Conservation (phyloP, 73 alveolate genomes). For the Durusdinium trenchii region DNA sequence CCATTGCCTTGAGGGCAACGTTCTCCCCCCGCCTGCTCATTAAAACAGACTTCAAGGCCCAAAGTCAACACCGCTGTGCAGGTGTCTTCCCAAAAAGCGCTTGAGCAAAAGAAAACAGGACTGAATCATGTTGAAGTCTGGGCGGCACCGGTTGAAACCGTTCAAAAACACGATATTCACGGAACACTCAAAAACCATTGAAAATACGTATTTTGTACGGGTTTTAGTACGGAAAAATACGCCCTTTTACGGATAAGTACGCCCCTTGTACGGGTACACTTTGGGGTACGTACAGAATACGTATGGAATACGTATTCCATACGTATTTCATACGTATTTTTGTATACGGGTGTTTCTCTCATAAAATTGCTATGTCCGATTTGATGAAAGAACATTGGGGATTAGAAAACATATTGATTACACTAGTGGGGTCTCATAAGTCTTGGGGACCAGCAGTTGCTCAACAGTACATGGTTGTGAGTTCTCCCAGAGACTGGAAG, state of each 20-base stretch:
- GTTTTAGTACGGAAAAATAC: slow-evolving; percentile 37
- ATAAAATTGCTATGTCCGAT: neutral
- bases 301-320: neutral
- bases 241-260: neutral
- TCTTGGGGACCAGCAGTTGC: no score
- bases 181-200: neutral
- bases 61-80: neutral
- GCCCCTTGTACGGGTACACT: slow-evolving; percentile 10
- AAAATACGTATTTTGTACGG: slow-evolving; percentile 30
- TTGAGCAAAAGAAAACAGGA: neutral
- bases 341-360: neutral
- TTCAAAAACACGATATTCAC: neutral
- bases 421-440: neutral
- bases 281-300: neutral
- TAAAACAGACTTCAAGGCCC: neutral
- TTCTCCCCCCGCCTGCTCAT: neutral
- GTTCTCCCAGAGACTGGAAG: neutral
- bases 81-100: slow-evolving; percentile 36
- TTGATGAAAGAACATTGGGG: neutral
- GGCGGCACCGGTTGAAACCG: neutral
- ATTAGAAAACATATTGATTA: no score
- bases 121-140: neutral
- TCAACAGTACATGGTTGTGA: neutral
- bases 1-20: neutral
- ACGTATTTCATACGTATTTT: neutral